Conservation (phyloP, 2,329 filamentous ascomycete species). For the Trichoderma sp. region DNA sequence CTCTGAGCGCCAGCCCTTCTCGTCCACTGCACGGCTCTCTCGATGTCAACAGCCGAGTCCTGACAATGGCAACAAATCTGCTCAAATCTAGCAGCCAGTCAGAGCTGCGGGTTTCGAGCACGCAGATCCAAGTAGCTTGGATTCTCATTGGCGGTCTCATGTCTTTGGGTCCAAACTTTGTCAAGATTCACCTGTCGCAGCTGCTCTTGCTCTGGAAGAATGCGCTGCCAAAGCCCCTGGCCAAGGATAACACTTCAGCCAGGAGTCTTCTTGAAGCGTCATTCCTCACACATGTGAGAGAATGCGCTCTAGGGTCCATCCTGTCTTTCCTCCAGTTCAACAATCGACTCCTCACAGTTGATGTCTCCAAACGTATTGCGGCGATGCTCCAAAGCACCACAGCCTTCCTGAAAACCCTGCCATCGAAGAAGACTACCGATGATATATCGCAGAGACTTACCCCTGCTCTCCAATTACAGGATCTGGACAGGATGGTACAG, state of each 20-base stretch:
- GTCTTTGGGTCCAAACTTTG: conserved; percentile 95
- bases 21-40: conserved; percentile 92
- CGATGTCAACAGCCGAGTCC: conserved; percentile 87
- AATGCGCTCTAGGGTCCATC: conserved; percentile 89
- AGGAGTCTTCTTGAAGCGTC: conserved; percentile 84
- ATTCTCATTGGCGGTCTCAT: conserved; percentile 94
- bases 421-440: conserved; percentile 78
- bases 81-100: conserved; percentile 90
- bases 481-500: conserved; percentile 90
- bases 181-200: conserved; percentile 96
- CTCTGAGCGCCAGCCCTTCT: conserved; percentile 81
- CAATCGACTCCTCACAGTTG: conserved; percentile 82
- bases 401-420: conserved; percentile 80
- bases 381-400: conserved; percentile 95
- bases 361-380: conserved; percentile 89
- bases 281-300: conserved; percentile 89
- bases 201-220: conserved; percentile 96
- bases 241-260: conserved; percentile 83
- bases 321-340: conserved; percentile 93
- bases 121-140: conserved; percentile 97
- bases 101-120: conserved; percentile 84
- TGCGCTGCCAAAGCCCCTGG: conserved; percentile 87
- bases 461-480: conserved; percentile 81
- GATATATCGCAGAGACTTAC: conserved; percentile 81
- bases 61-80: conserved; percentile 86